Evolutionary conservation across 805 yeast genomes (phyloP), one percentile per base, ranked within the genome.

Genomic region (Zygosaccharomyces pseudorouxii): DNA sequence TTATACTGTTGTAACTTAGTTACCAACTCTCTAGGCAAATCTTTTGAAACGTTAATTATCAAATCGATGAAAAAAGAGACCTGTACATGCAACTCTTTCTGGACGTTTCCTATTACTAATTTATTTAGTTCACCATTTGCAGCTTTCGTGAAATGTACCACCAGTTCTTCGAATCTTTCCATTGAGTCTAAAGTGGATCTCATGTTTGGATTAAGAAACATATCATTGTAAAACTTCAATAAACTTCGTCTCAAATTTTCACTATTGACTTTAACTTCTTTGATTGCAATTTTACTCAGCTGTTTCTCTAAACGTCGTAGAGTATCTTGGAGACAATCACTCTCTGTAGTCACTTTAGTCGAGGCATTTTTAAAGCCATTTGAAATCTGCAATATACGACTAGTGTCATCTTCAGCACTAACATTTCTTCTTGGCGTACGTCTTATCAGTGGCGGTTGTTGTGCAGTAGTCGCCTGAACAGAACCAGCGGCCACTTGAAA

Each of bases 191-290:
- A 68, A 23, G 55, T 64, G 3, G 38, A 33, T 2, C 45, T 27
- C 44, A 51, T 45, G 12, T 30, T 44, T 1, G 83, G 80, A 44
- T 75, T 77, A 31, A 82, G 67, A 25, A 57, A 62, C 36, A 81
- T 56, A 39, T 80, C 83, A 48, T 81, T 81, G 62, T 85, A 84
- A 49, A 84, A 74, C 22, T 86, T 76, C 22, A 85, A 63, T 40
- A 83, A 71, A 44, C 82, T 75, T 51, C 86, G 71, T 10, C 83
- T 74, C 48, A 75, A 65, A 4, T 76, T 80, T 45, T 77, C 80
- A 36, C 69, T 58, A 22, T 60, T 47, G 8, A 63, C 50, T 12
- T 59, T 65, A 33, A 56, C 60, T 48, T 69, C 63, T 23, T 74
- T 71, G 68, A 79, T 68, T 19, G 84, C 79, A 1, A 81, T 70